These are phyloP conservation scores for Solanum chaucha DNA, from an alignment of 257 asterid genomes.

Conservation along the genomic window DNA sequence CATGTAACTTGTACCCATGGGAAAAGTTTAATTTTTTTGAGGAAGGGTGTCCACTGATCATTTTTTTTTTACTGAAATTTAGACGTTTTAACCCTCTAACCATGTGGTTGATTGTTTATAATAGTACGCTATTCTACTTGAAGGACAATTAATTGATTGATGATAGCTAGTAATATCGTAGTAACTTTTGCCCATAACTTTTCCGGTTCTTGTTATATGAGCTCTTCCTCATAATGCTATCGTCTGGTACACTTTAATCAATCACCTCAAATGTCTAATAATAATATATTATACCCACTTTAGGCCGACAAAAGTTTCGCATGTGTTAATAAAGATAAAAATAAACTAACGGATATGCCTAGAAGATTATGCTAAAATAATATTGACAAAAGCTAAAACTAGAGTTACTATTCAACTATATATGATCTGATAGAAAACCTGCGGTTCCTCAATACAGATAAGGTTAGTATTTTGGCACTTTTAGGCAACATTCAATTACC, in stretches of 20 bases:
- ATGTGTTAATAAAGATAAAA: background rate
- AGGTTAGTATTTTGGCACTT: background rate
- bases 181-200: background rate
- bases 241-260: background rate
- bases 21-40: no score
- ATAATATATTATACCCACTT: background rate
- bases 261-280: background rate
- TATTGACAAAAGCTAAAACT: background rate
- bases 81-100: background rate
- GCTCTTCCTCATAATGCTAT: background rate
- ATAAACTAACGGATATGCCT: background rate
- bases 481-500: background rate
- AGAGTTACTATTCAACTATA: background rate
- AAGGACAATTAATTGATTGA: background rate
- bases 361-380: background rate
- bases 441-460: background rate
- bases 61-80: no score
- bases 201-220: background rate
- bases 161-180: background rate
- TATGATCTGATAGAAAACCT: background rate
- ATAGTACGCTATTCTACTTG: background rate
- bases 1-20: no score
- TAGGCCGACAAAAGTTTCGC: background rate
- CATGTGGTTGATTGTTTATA: background rate
- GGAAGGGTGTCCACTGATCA: no score